Conservation (phyloP, 495 filamentous ascomycete species). For the Wilcoxina mikolae region DNA sequence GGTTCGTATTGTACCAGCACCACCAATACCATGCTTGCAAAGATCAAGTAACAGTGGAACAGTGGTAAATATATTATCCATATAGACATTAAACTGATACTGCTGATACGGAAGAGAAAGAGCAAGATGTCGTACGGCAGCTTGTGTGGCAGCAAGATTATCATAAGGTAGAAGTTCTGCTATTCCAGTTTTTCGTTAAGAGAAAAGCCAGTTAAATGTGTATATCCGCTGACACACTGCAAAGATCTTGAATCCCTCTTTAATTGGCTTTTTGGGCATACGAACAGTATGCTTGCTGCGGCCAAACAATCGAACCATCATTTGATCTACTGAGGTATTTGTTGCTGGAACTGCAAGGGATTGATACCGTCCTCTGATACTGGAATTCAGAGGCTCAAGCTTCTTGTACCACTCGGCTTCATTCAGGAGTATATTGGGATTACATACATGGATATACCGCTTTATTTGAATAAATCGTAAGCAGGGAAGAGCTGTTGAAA, state of each 20-base stretch:
- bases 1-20: background rate
- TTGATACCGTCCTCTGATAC: background rate
- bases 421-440: background rate
- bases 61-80: constrained; percentile 6
- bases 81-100: background rate
- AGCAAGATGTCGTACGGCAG: background rate
- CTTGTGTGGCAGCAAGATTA: background rate
- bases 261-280: constrained; percentile 6
- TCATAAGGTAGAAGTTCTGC: too few relatives aligned
- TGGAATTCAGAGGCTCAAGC: background rate
- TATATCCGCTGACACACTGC: constrained; percentile 2
- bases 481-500: too few relatives aligned
- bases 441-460: background rate
- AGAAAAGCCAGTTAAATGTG: background rate
- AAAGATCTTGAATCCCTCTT: constrained; percentile 3
- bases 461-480: too few relatives aligned
- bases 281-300: background rate
- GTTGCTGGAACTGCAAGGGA: background rate
- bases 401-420: background rate
- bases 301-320: constrained; percentile 5
- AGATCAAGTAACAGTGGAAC: background rate
- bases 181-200: background rate
- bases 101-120: background rate
- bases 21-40: background rate
- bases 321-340: constrained; percentile 3